Evolutionary conservation across 345 rosid species (phyloP).

Genomic region (Rhizophora mangle): DNA sequence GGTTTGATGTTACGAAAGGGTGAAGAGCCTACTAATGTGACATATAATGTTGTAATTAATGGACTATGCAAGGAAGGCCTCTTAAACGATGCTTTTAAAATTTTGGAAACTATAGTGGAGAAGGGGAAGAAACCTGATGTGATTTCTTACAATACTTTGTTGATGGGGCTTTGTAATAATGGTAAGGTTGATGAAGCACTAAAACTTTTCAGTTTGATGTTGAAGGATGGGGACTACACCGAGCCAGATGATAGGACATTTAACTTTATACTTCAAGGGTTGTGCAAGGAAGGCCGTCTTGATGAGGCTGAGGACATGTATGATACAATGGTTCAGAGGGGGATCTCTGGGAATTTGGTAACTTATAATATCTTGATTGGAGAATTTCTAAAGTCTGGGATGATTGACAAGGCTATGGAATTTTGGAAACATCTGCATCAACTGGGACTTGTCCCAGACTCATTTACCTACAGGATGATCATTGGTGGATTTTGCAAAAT

Average conservation of each 20-base stretch:
- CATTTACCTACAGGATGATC: slow-evolving; percentile 46
- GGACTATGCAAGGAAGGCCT: slow-evolving; percentile 59
- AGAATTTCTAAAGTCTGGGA: slow-evolving; percentile 45
- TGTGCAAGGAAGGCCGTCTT: slow-evolving; percentile 48
- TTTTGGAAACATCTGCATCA: slow-evolving; percentile 50
- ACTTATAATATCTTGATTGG: slow-evolving; percentile 47
- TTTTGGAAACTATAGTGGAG: slow-evolving; percentile 50
- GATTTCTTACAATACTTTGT: slow-evolving; percentile 49
- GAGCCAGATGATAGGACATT: slow-evolving; percentile 49
- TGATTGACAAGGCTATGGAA: slow-evolving; percentile 45
- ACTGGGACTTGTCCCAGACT: slow-evolving; percentile 42
- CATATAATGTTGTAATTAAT: slow-evolving; percentile 51
- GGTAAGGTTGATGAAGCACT: slow-evolving; percentile 56
- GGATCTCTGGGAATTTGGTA: slow-evolving; percentile 40
- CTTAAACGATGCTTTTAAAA: slow-evolving; percentile 46
- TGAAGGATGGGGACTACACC: slow-evolving; percentile 33
- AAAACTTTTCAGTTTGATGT: slow-evolving; percentile 38
- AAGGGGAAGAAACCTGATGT: slow-evolving; percentile 52
- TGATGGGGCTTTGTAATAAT: slow-evolving; percentile 48
- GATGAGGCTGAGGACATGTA: slow-evolving; percentile 45
- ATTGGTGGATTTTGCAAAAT: slow-evolving; percentile 54
- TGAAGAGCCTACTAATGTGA: slow-evolving; percentile 44
- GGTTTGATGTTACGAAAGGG: slow-evolving; percentile 46
- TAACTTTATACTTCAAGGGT: slow-evolving; percentile 49
- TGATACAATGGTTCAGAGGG: slow-evolving; percentile 44